Base-by-base conservation (phyloP, 2,329 filamentous ascomycete species). In the Dendrostoma leiphaemia region DNA sequence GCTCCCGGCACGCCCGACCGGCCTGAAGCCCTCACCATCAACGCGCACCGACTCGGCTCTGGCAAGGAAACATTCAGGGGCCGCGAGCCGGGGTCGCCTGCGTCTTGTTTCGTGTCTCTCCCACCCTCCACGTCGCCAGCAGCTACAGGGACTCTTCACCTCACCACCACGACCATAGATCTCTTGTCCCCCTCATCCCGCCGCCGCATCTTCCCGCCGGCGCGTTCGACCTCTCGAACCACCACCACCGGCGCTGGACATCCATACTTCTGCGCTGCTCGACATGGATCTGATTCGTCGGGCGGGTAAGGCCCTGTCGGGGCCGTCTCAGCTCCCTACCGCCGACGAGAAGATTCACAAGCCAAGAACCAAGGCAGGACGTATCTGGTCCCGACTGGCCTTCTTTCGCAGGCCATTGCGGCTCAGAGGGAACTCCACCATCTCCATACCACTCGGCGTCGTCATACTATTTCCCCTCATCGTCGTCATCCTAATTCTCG, bases 381-480 rank as follows among this genome's bases (percentile, higher is more conserved):
- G 66, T 23, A 56, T 77, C 45, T 71, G 74, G 31, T 74, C 78
- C 38, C 76, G 79, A 50, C 77, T 95, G 65, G 87, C 89, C 59
- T 95, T 97, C 71, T 90, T 97, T 71, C 82, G 86, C 63, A 84
- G 90, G 67, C 90, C 93, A 48, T 83, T 99, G 77, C 86, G 92
- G 63, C 77, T 99, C 75, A 89, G 86, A 74, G 90, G 91, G 65
- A 96, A 96, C 73, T 97, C 92, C 52, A 89, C 88, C 66, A 85
- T 97, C 70, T 96, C 93, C 48, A 87, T 97, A 68, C 94, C 94
- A 24, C 78, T 99, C 49, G 93, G 93, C 62, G 85, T 97, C 67
- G 91, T 97, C 63, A 81, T 99, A 62, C 77, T 97, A 63, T 97
- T 97, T 69, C 94, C 94, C 61, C 84, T 89, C 69, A 87, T 97